Percentiles rank a stretch among this genome's conserved stretches.
Evolutionary conservation across 2,329 filamentous ascomycete genomes (phyloP).

Genomic region (Trichoderma lentiforme): DNA sequence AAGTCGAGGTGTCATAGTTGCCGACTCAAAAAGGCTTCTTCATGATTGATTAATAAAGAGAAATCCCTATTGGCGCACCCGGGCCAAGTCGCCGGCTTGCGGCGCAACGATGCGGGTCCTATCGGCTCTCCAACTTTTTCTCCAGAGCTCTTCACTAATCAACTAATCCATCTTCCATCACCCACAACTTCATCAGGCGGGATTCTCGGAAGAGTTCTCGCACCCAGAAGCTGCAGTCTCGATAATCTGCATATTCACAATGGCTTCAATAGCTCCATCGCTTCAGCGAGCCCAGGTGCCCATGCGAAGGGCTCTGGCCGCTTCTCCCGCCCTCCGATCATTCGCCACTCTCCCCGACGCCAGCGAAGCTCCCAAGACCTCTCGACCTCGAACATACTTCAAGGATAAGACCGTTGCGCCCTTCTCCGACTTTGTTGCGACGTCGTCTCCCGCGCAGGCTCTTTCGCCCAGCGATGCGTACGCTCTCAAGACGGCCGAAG

Average conservation of each 20-base stretch:
- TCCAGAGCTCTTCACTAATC: background rate
- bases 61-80: constrained; percentile 4
- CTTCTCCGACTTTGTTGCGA: constrained; percentile 56
- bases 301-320: constrained; percentile 39
- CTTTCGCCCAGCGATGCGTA: constrained; percentile 55
- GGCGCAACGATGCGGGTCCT: constrained; percentile 20
- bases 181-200: background rate
- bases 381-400: constrained; percentile 51
- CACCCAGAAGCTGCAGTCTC: background rate
- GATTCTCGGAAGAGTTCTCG: background rate
- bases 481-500: constrained; percentile 59
- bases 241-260: constrained; percentile 21
- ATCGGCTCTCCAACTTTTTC: constrained; percentile 27
- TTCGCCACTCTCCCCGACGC: constrained; percentile 46
- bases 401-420: constrained; percentile 56
- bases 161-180: background rate
- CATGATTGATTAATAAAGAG: background rate
- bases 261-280: constrained; percentile 41
- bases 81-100: constrained; percentile 7
- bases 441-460: constrained; percentile 39
- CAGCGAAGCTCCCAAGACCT: constrained; percentile 22
- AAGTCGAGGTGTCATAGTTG: background rate
- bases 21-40: background rate
- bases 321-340: constrained; percentile 34
- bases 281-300: constrained; percentile 43